phyloP scores from a whole-genome alignment of 2,329 filamentous ascomycete species.

The Penicillium hordei region DNA sequence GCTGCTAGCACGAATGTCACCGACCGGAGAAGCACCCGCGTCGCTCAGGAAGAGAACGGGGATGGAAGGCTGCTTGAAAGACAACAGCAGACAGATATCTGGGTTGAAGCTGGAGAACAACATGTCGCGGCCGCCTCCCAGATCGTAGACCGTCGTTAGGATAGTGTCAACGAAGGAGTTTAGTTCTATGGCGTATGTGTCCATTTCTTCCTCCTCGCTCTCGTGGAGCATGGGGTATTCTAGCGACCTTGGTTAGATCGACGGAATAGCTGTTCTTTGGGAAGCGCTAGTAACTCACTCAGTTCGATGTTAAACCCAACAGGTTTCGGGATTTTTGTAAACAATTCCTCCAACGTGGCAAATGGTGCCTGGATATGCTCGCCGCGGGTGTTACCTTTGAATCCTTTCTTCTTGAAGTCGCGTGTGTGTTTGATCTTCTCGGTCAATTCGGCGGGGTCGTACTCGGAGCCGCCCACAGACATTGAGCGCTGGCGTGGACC shows the following conservation, averaged over 20 bases:
- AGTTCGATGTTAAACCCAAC: conserved; percentile 99
- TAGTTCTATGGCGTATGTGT: conserved; percentile 90
- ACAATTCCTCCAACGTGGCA: conserved; percentile 90
- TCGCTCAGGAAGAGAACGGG: conserved; percentile 94
- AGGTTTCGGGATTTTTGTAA: conserved; percentile 74
- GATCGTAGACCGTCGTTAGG: conserved; percentile 82
- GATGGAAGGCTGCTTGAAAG: conserved; percentile 96
- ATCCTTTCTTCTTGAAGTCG: conserved; percentile 91
- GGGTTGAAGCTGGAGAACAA: conserved; percentile 98
- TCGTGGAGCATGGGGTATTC: conserved; percentile 98
- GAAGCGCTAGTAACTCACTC: conserved; percentile 51
- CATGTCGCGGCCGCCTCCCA: conserved; percentile 79
- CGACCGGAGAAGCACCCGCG: conserved; percentile 75
- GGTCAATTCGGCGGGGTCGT: conserved; percentile 46
- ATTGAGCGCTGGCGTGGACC: conserved; percentile 53
- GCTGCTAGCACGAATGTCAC: conserved; percentile 85
- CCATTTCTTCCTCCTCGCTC: conserved; percentile 93
- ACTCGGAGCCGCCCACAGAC: conserved; percentile 58
- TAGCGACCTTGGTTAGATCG: conserved; percentile 34
- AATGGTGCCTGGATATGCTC: conserved; percentile 96
- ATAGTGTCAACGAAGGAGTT: conserved; percentile 97
- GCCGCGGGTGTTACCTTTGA: conserved; percentile 90
- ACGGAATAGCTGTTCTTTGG: conserved; percentile 27
- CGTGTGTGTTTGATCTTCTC: conserved; percentile 97
- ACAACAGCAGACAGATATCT: conserved; percentile 89